Conservation (phyloP, 2,329 filamentous ascomycete genomes). For the Acephala macrosclerotiorum region DNA sequence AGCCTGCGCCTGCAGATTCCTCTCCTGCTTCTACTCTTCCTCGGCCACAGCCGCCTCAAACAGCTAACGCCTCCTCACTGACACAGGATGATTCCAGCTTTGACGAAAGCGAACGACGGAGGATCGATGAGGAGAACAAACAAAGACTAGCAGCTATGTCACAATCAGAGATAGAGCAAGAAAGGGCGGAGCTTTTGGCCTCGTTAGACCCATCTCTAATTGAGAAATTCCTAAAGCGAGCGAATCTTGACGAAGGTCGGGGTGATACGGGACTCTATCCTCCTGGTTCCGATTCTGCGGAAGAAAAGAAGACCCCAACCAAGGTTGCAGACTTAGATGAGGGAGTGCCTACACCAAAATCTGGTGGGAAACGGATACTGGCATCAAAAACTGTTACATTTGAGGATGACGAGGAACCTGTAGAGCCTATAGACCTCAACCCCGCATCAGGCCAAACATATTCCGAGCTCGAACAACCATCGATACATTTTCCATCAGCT, state of each 20-base stretch:
- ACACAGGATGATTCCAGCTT: slow-evolving; percentile 38
- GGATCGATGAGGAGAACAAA: slow-evolving; percentile 85
- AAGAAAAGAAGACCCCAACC: slow-evolving; percentile 4
- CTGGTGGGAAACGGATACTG: slow-evolving; percentile 39
- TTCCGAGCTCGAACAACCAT: slow-evolving; percentile 58
- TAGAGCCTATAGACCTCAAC: slow-evolving; percentile 49
- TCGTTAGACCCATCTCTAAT: slow-evolving; percentile 78
- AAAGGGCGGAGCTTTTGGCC: slow-evolving; percentile 81
- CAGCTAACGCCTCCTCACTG: slow-evolving; percentile 32
- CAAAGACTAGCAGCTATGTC: slow-evolving; percentile 80
- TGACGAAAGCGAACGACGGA: slow-evolving; percentile 66
- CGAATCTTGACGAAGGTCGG: slow-evolving; percentile 43
- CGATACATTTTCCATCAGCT: slow-evolving; percentile 50
- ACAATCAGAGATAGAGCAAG: slow-evolving; percentile 79
- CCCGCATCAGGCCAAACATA: slow-evolving; percentile 47
- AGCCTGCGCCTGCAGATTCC: slow-evolving; percentile 23
- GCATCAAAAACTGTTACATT: slow-evolving; percentile 52
- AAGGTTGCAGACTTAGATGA: slow-evolving; percentile 13
- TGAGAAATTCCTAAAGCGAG: slow-evolving; percentile 68
- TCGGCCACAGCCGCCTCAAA: slow-evolving; percentile 16
- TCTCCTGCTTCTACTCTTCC: slow-evolving; percentile 32
- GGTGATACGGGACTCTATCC: slow-evolving; percentile 42
- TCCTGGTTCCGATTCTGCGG: neutral
- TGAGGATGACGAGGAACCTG: slow-evolving; percentile 49
- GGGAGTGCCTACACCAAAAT: slow-evolving; percentile 34